Evolutionary conservation across 1,139 yeast genomes (phyloP), one percentile per base, ranked within the genome.

Genomic region (Komagataea norvegica): DNA sequence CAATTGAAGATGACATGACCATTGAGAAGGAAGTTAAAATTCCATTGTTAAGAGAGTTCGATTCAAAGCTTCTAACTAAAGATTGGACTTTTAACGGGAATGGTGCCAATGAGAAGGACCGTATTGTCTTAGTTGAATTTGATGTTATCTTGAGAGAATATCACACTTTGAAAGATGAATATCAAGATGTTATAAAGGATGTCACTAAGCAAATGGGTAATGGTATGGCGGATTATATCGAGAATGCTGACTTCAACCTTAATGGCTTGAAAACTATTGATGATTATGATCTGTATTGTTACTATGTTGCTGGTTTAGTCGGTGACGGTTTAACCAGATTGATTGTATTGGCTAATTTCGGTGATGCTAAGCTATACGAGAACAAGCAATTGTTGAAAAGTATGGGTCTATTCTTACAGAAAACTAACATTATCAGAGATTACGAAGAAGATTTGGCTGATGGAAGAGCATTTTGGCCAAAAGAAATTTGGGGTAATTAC

Each of bases 1-100:
- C 99, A 2, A 73, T 93, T 42, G 99, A 93, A 61, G 99, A 93
- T 61, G 99, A 93, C 57, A 91, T 89, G 94, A 73, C 91, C 8
- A 64, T 93, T 41, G 79, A 77, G 42, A 78, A 86, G 7, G 70
- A 70, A 17, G 55, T 75, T 43, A 91, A 91, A 62, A 67, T 88
- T 20, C 89, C 94, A 2, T 58, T 89, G 42, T 70, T 93, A 49
- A 73, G 93, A 45, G 53, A 59, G 3, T 93, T 93, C 60, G 70
- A 79, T 55, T 62, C 72, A 24, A 77, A 82, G 47, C 69, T 91
- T 47, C 64, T 68, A 33, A 61, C 74, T 7, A 66, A 70, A 23
- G 87, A 79, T 48, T 91, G 96, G 95, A 80, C 86, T 1, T 91
- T 86, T 57, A 62, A 77, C 50, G 94, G 81, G 8, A 77, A 69